Conservation (phyloP, 208 protist genomes). For the Trypanosoma platydactyli region DNA sequence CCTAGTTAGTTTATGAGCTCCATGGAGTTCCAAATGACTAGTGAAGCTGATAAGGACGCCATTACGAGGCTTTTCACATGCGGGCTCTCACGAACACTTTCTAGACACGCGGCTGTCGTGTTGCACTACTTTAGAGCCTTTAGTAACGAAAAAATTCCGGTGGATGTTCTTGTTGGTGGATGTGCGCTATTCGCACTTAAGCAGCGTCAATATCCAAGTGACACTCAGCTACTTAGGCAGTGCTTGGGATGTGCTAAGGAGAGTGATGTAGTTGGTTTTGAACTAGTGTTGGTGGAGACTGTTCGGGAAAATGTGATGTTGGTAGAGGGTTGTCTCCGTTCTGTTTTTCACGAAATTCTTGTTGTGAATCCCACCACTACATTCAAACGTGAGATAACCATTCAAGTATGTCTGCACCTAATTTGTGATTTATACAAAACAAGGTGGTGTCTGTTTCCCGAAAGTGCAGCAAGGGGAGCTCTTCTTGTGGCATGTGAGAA, state of each 20-base stretch:
- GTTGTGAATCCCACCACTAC: constrained; percentile 20
- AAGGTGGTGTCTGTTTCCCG: constrained; percentile 65
- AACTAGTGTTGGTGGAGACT: constrained; percentile 61
- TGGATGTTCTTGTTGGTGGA: constrained; percentile 41
- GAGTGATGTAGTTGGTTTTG: constrained; percentile 57
- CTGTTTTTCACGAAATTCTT: constrained; percentile 46
- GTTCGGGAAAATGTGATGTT: constrained; percentile 65
- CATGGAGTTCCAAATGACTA: constrained; percentile 17
- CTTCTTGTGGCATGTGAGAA: constrained; percentile 40
- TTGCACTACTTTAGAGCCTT: constrained; percentile 31
- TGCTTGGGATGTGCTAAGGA: constrained; percentile 29
- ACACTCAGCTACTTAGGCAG: constrained; percentile 2
- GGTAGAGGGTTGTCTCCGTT: constrained; percentile 70
- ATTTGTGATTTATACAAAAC: constrained; percentile 50
- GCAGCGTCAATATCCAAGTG: constrained; percentile 36
- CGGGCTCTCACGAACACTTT: constrained; percentile 24
- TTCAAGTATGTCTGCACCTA: constrained; percentile 53
- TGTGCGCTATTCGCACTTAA: constrained; percentile 71
- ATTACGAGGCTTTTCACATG: constrained; percentile 31
- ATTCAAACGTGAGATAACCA: constrained; percentile 39
- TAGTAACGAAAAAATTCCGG: constrained; percentile 15
- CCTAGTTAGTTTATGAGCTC: not conserved
- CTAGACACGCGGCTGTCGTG: constrained; percentile 28
- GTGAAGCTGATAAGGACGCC: constrained; percentile 25
- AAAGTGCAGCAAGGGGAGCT: constrained; percentile 54